A percentile compares a stretch with the other conserved stretches of the same genome.
Evolutionary conservation across 2,329 filamentous ascomycete species (phyloP).

Genomic region (Sporothrix brunneoviolacea): DNA sequence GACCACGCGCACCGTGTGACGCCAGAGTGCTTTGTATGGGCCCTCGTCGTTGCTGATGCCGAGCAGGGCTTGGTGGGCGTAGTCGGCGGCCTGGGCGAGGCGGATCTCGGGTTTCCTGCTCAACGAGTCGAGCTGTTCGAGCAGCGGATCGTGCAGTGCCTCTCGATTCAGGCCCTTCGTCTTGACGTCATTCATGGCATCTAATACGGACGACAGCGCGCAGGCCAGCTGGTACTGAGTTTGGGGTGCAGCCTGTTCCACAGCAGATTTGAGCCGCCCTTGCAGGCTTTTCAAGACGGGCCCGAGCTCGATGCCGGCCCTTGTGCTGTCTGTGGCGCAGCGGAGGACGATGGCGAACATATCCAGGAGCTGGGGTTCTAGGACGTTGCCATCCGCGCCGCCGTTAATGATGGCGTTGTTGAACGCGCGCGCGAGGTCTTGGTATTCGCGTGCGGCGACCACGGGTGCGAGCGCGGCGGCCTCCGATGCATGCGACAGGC

Average conservation of each 20-base stretch:
- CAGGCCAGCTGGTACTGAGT: neutral
- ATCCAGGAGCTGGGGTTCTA: neutral
- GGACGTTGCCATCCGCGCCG: neutral
- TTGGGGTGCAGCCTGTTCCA: neutral
- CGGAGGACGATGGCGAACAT: neutral
- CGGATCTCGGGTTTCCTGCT: neutral
- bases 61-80: neutral
- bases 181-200: slow-evolving; percentile 2
- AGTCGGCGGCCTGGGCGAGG: neutral
- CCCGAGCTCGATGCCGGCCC: neutral
- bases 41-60: neutral
- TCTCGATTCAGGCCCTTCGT: neutral
- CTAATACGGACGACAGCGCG: neutral
- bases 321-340: neutral
- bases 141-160: neutral
- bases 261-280: neutral
- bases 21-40: neutral
- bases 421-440: neutral
- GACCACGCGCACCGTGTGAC: neutral
- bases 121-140: neutral
- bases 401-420: neutral
- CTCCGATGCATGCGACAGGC: too few species aligned
- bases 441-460: neutral
- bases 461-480: neutral
- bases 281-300: neutral